These are phyloP conservation scores for Xylaria bambusicola DNA, from an alignment of 495 filamentous ascomycete species.

Conservation along the genomic window DNA sequence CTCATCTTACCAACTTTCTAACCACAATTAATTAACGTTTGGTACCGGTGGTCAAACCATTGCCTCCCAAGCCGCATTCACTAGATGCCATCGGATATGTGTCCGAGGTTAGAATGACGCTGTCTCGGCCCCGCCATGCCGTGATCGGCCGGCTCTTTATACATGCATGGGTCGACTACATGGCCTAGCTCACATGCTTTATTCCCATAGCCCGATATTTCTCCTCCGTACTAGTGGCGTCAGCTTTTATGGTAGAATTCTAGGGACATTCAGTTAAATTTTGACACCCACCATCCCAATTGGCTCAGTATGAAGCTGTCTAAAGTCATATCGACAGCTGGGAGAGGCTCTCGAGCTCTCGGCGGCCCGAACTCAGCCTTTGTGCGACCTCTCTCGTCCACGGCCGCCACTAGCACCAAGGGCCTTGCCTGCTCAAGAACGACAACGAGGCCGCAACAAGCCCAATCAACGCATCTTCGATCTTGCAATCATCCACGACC, in stretches of 20 bases:
- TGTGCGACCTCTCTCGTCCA: conserved; percentile 20
- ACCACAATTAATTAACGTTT: no score
- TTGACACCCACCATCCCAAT: no score
- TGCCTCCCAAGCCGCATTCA: no score
- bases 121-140: conserved; percentile 10
- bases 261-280: no score
- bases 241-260: no score
- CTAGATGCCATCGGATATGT: no score
- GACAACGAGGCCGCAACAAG: conserved; percentile 21
- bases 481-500: background rate
- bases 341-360: conserved; percentile 26
- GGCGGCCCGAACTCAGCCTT: conserved; percentile 7
- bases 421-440: conserved; percentile 8
- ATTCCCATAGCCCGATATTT: background rate
- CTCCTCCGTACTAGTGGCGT: no score
- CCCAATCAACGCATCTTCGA: conserved; percentile 8
- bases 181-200: no score
- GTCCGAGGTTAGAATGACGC: background rate
- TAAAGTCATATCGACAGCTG: conserved; percentile 26
- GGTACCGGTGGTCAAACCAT: no score
- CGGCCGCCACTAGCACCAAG: conserved; percentile 14
- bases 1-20: background rate
- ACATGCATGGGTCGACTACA: conserved; percentile 14
- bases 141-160: conserved; percentile 17
- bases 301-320: conserved; percentile 38